These are phyloP conservation scores for Phytophthora nicotianae DNA, from an alignment of 352 stramenopile genomes.

Conservation along the genomic window DNA sequence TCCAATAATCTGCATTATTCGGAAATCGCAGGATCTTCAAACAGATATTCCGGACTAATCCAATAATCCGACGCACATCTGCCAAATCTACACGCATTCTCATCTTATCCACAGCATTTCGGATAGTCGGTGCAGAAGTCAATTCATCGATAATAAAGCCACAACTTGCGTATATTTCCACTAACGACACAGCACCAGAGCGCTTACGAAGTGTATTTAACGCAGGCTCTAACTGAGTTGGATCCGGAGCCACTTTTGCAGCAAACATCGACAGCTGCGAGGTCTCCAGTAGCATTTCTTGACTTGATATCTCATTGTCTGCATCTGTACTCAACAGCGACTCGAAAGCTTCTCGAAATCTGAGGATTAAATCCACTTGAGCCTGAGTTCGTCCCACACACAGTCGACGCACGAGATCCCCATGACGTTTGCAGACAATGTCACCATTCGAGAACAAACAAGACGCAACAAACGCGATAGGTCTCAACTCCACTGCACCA, in stretches of 20 bases:
- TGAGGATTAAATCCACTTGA: conserved; percentile 63
- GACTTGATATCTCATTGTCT: not conserved
- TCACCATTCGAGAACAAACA: conserved; percentile 76
- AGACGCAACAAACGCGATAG: conserved; percentile 63
- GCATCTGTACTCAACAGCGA: conserved; percentile 33
- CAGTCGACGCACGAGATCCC: conserved; percentile 62
- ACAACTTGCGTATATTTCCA: conserved; percentile 64
- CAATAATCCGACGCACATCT: conserved; percentile 61
- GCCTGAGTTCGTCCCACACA: conserved; percentile 58
- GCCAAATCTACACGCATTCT: conserved; percentile 50
- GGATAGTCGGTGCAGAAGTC: conserved; percentile 52
- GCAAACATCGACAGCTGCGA: conserved; percentile 56
- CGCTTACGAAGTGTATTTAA: conserved; percentile 51
- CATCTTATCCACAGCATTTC: conserved; percentile 63
- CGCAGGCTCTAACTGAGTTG: conserved; percentile 43
- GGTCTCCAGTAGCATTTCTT: conserved; percentile 36
- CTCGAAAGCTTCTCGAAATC: conserved; percentile 72
- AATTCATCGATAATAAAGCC: conserved; percentile 77
- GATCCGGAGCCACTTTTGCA: conserved; percentile 45
- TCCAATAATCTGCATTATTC: conserved; percentile 77
- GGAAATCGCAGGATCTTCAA: conserved; percentile 74
- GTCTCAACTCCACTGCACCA: conserved; percentile 48
- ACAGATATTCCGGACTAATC: conserved; percentile 56
- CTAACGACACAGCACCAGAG: conserved; percentile 52
- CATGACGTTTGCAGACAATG: conserved; percentile 47